Percentiles rank a stretch among this genome's conserved stretches.
These are phyloP conservation scores for Penicillium desertorum DNA, from an alignment of 495 filamentous ascomycete genomes.

Conservation along the genomic window DNA sequence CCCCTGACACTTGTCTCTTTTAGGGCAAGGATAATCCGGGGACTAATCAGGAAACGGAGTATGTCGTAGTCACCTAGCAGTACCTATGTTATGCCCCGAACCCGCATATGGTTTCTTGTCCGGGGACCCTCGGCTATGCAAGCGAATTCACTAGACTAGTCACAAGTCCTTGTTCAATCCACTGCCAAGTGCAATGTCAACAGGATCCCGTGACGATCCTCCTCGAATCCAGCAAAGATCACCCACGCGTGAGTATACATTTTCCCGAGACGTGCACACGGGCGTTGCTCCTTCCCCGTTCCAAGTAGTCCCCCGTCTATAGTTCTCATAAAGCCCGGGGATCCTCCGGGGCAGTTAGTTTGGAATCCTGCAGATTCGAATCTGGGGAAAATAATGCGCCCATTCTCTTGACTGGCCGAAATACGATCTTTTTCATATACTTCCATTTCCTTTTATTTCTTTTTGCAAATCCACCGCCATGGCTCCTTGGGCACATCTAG, in stretches of 20 bases:
- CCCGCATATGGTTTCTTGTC: background rate
- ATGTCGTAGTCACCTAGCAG: background rate
- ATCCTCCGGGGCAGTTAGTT: background rate
- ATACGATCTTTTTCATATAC: slow-evolving; percentile 9
- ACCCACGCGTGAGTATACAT: slow-evolving; percentile 7
- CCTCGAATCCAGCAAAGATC: slow-evolving; percentile 15
- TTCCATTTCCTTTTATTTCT: background rate
- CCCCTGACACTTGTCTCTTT: slow-evolving; percentile 20
- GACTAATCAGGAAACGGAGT: background rate
- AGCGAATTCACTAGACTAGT: slow-evolving; percentile 15
- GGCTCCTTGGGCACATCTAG: slow-evolving; percentile 25
- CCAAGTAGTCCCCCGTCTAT: background rate
- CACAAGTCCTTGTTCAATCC: background rate
- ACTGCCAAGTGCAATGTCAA: slow-evolving; percentile 4
- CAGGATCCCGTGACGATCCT: slow-evolving; percentile 18
- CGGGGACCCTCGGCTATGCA: slow-evolving; percentile 20
- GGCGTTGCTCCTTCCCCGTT: slow-evolving; percentile 10
- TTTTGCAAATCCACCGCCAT: slow-evolving; percentile 16
- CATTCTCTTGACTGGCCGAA: slow-evolving; percentile 1
- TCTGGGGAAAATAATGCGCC: slow-evolving; percentile 3
- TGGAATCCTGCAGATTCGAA: slow-evolving; percentile 1
- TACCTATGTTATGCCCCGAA: background rate
- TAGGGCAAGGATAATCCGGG: slow-evolving; percentile 24
- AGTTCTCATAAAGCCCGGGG: background rate
- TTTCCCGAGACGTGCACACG: slow-evolving; percentile 20